Evolutionary conservation across 1,139 yeast genomes (phyloP), one percentile per base, ranked within the genome.

Genomic region (Neolecta irregularis): DNA sequence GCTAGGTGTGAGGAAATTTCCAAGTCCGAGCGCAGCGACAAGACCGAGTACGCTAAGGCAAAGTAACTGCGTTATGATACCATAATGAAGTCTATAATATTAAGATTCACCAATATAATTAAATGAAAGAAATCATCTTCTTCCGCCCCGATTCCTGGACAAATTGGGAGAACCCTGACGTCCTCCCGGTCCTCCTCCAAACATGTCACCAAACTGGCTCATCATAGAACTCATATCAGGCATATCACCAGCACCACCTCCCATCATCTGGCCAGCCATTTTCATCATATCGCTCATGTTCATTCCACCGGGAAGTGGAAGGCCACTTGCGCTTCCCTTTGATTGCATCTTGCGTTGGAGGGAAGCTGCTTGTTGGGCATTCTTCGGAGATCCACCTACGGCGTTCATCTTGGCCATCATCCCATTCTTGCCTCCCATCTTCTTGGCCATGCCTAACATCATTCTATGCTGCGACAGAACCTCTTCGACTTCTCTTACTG

Each of bases 381-480:
- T 33, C 13, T 41, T 37, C 33, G 40, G 50, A 40, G 51, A 48
- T 33, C 44, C 52, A 9, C 52, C 54, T 5, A 48, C 51, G 35
- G 55, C 57, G 42, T 57, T 55, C 61, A 60, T 55, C 33, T 54
- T 45, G 36, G 45, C 49, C 56, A 60, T 51, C 46, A 58, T 48
- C 16, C 69, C 66, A 38, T 64, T 60, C 48, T 66, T 62, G 44
- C 74, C 67, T 46, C 70, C 67, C 46, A 72, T 70, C 47, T 69
- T 68, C 54, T 68, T 69, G 2, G 95, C 96, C 91, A 88, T 81
- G 35, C 75, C 66, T 2, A 93, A 85, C 93, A 88, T 83, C 77
- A 83, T 77, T 55, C 79, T 71, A 54, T 81, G 94, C 58, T 88
- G 98, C 59, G 75, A 71, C 44, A 88, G 63, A 22, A 85, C 81